These are phyloP conservation scores for Coriaria nepalensis DNA, from an alignment of 306 rosid species.

Conservation along the genomic window DNA sequence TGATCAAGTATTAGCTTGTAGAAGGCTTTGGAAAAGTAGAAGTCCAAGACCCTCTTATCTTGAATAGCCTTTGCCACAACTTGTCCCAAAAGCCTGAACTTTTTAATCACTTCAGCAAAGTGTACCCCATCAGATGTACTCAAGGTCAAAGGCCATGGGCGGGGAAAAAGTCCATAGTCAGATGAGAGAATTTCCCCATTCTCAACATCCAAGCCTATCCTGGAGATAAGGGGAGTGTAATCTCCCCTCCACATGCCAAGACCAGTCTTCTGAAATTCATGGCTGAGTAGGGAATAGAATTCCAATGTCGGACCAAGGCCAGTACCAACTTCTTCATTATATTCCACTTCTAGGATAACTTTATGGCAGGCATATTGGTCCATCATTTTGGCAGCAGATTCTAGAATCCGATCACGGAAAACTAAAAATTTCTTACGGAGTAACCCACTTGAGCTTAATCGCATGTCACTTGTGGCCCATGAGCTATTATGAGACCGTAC, in stretches of 20 bases:
- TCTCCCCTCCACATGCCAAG: constrained; percentile 89
- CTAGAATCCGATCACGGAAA: constrained; percentile 52
- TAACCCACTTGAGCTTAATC: constrained; percentile 30
- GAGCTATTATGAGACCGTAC: constrained; percentile 33
- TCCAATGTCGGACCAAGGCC: constrained; percentile 99
- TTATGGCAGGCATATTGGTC: constrained; percentile 51
- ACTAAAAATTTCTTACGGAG: constrained; percentile 78
- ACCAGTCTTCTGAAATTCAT: constrained; percentile 71
- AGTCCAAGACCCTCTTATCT: constrained; percentile 92
- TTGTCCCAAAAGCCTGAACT: constrained; percentile 74
- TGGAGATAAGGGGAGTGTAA: constrained; percentile 21
- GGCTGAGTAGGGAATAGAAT: constrained; percentile 87
- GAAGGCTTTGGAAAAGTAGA: constrained; percentile 79
- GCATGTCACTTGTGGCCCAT: constrained; percentile 35
- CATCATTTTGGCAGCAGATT: constrained; percentile 90
- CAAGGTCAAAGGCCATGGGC: constrained; percentile 52
- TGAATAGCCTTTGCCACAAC: constrained; percentile 84
- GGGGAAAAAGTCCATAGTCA: constrained; percentile 69
- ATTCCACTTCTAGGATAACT: constrained; percentile 84
- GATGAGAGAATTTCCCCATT: constrained; percentile 26
- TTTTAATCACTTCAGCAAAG: constrained; percentile 50
- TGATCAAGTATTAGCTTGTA: constrained; percentile 80
- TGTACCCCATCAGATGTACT: constrained; percentile 33
- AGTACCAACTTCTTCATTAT: constrained; percentile 92
- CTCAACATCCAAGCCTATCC: constrained; percentile 24